Evolutionary conservation across 2,329 filamentous ascomycete genomes (phyloP).

Genomic region (Calonectria naviculata): DNA sequence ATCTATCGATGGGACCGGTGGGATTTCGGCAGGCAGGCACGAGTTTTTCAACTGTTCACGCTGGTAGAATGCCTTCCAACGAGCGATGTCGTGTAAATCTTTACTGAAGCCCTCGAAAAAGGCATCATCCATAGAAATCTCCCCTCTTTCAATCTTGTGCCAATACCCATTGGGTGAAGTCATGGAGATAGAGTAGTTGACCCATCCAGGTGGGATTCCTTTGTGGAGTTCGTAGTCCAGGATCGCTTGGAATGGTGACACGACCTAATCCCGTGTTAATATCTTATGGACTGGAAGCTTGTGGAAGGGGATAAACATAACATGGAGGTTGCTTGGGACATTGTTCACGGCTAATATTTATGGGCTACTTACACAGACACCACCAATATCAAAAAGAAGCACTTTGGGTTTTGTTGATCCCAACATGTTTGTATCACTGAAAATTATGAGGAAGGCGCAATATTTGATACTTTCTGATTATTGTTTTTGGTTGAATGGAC

Average conservation of each 20-base stretch:
- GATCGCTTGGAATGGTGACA: constrained; percentile 93
- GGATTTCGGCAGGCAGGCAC: constrained; percentile 54
- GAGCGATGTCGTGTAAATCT: constrained; percentile 74
- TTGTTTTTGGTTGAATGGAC: not conserved
- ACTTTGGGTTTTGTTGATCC: constrained; percentile 71
- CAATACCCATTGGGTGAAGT: constrained; percentile 84
- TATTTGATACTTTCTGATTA: not conserved
- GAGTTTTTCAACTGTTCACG: constrained; percentile 55
- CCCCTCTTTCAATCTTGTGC: constrained; percentile 89
- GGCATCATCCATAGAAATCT: constrained; percentile 76
- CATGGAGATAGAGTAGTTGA: constrained; percentile 89
- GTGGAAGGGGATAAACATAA: not conserved
- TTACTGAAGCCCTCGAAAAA: constrained; percentile 83
- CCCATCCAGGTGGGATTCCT: constrained; percentile 86
- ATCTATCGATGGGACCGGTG: constrained; percentile 78
- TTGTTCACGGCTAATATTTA: not conserved
- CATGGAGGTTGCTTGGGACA: not conserved
- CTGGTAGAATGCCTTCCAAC: constrained; percentile 77
- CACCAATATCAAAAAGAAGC: constrained; percentile 93
- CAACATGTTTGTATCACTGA: constrained; percentile 51
- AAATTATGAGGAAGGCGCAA: not conserved
- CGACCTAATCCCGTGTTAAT: constrained; percentile 67
- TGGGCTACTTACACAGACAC: constrained; percentile 84
- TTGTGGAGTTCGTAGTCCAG: constrained; percentile 86
- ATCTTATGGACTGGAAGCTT: not conserved